These are phyloP conservation scores for Crithidia acanthocephali DNA, from an alignment of 208 protist species.

Conservation along the genomic window DNA sequence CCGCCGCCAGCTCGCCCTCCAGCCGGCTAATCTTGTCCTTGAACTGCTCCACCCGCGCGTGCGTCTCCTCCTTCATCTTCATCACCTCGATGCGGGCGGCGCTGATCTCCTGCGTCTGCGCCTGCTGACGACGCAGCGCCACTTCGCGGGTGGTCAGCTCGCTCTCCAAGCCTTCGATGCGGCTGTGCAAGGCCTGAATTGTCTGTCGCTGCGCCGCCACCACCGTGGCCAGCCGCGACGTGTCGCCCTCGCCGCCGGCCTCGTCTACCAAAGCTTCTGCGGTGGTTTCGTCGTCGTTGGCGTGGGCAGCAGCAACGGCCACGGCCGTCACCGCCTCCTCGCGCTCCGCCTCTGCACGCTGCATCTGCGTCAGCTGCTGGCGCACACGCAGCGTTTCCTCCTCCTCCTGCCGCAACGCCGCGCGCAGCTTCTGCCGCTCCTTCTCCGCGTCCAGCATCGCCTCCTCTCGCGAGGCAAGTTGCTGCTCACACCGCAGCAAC, in stretches of 20 bases:
- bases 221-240: neutral
- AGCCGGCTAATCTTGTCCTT: slow-evolving; percentile 8
- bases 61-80: slow-evolving; percentile 17
- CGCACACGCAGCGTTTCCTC: slow-evolving; percentile 29
- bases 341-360: slow-evolving; percentile 16
- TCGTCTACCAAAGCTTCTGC: neutral
- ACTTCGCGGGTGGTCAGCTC: slow-evolving; percentile 17
- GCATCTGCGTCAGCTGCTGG: slow-evolving; percentile 28
- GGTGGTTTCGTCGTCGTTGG: neutral
- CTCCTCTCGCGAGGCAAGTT: slow-evolving; percentile 35
- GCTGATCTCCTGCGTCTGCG: slow-evolving; percentile 15
- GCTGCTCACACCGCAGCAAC: slow-evolving; percentile 34
- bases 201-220: slow-evolving; percentile 10
- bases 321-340: neutral
- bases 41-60: slow-evolving; percentile 15
- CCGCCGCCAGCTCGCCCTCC: slow-evolving; percentile 18
- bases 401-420: slow-evolving; percentile 41
- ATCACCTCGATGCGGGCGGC: slow-evolving; percentile 10
- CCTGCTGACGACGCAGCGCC: slow-evolving; percentile 18
- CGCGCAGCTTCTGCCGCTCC: slow-evolving; percentile 39
- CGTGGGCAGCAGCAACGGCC: neutral
- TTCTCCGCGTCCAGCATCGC: slow-evolving; percentile 34
- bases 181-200: slow-evolving; percentile 8
- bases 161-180: slow-evolving; percentile 21
- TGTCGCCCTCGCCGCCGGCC: neutral